phyloP scores from a whole-genome alignment of 83 land plant genomes.

The Thuja plicata region DNA sequence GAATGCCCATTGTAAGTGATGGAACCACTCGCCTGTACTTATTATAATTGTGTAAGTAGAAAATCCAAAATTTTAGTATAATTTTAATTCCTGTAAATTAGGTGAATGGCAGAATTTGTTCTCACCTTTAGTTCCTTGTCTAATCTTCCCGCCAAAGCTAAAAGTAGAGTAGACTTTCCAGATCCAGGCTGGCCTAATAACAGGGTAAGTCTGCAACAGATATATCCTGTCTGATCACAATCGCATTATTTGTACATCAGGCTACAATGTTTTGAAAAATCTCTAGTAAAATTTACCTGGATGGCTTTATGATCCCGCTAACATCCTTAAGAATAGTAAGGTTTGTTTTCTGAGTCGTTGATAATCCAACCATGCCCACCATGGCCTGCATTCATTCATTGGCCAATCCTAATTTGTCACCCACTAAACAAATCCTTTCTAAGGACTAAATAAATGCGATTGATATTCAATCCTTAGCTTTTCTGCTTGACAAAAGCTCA shows the following conservation, averaged over 20 bases:
- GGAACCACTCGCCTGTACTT: slow-evolving; percentile 15
- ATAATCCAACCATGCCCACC: slow-evolving; percentile 28
- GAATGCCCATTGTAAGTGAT: slow-evolving; percentile 35
- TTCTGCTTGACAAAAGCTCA: no score
- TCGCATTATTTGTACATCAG: background rate
- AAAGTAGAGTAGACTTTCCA: slow-evolving; percentile 41
- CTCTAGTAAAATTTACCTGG: slow-evolving; percentile 23
- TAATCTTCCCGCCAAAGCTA: background rate
- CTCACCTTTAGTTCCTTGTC: slow-evolving; percentile 22
- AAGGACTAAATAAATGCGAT: background rate
- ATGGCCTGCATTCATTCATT: background rate
- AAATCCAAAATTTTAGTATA: background rate
- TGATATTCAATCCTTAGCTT: no score
- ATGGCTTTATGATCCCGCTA: slow-evolving; percentile 47
- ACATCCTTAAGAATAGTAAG: slow-evolving; percentile 47
- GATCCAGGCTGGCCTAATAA: slow-evolving; percentile 25
- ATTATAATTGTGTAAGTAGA: background rate
- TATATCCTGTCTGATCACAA: no score
- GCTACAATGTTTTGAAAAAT: background rate
- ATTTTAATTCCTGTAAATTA: background rate
- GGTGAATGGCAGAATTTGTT: no score
- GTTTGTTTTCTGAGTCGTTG: slow-evolving; percentile 26
- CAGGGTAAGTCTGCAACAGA: slow-evolving; percentile 34
- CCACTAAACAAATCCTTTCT: background rate
- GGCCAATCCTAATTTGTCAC: no score